Conservation (phyloP, 768 basidiomycete species). For the Suillus fuscotomentosus region DNA sequence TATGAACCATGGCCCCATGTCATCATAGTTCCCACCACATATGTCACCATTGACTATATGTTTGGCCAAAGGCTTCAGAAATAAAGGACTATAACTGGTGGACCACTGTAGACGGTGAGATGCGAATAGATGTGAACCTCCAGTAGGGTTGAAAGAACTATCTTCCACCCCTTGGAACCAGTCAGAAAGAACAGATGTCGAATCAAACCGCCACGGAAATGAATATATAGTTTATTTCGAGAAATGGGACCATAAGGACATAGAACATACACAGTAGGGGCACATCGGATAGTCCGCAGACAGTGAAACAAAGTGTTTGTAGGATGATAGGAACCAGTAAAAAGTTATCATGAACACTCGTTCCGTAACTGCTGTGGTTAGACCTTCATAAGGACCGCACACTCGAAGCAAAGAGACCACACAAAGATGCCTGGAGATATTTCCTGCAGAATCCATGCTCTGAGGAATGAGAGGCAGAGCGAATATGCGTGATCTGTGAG, state of each 20-base stretch:
- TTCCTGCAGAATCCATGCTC: not conserved
- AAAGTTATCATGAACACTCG: not conserved
- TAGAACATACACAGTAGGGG: conserved; percentile 8
- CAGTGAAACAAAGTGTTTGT: conserved; percentile 3
- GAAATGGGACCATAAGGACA: conserved; percentile 2
- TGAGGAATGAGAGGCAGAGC: conserved; percentile 1
- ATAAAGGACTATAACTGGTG: conserved; percentile 10
- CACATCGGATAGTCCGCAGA: conserved; percentile 30
- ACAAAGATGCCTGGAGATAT: conserved; percentile 5
- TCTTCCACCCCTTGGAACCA: not conserved
- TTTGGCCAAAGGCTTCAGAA: conserved; percentile 6
- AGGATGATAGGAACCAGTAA: not conserved
- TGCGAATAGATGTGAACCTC: not conserved
- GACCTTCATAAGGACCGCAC: not conserved
- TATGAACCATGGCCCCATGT: no score
- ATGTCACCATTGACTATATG: no score
- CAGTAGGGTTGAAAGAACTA: not conserved
- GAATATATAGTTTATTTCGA: not conserved
- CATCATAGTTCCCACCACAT: no score
- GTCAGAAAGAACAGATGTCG: not conserved
- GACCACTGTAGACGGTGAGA: not conserved
- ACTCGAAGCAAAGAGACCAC: conserved; percentile 5
- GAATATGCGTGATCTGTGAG: conserved; percentile 2
- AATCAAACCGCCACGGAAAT: not conserved
- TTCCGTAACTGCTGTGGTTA: conserved; percentile 1